phyloP scores from a whole-genome alignment of 2,329 filamentous ascomycete genomes.

The Elsinoe perseae region DNA sequence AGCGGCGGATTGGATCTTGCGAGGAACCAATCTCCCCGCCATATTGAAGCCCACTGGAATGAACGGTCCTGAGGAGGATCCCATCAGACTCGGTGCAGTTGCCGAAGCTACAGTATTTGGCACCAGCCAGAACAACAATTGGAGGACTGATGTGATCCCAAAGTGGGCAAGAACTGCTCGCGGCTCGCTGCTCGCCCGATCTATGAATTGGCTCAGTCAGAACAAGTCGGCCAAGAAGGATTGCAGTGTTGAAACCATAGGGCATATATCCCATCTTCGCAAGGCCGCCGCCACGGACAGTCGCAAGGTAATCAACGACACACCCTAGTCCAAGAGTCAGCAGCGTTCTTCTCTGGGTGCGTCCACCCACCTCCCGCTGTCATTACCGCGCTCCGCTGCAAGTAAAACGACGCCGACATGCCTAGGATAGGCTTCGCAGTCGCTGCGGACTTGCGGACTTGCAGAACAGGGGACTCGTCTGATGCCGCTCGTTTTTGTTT shows the following conservation, averaged over 20 bases:
- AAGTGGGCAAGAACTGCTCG: too few species aligned
- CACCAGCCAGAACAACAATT: constrained; percentile 4
- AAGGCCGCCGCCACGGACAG: constrained; percentile 50
- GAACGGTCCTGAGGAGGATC: not conserved
- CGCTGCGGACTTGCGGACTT: constrained; percentile 41
- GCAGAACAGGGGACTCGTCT: constrained; percentile 28
- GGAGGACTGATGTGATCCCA: constrained; percentile 2
- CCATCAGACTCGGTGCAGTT: not conserved
- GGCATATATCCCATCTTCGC: constrained; percentile 55
- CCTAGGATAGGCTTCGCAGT: constrained; percentile 47
- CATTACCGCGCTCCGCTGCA: constrained; percentile 49
- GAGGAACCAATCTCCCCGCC: not conserved
- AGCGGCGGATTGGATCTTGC: not conserved
- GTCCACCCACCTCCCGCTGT: constrained; percentile 38
- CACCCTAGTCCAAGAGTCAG: constrained; percentile 37
- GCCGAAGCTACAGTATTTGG: constrained; percentile 5
- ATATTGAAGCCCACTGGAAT: constrained; percentile 1
- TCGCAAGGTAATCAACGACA: constrained; percentile 58
- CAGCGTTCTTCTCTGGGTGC: not conserved
- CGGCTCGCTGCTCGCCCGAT: constrained; percentile 42
- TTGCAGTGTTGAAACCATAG: constrained; percentile 52
- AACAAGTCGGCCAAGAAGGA: constrained; percentile 49
- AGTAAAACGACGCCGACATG: constrained; percentile 57
- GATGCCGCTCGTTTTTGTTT: constrained; percentile 22
- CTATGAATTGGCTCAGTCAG: constrained; percentile 54